A percentile compares a stretch with the other conserved stretches of the same genome.
phyloP scores from a whole-genome alignment of 2,329 filamentous ascomycete genomes.

The Geosmithia morbida region DNA sequence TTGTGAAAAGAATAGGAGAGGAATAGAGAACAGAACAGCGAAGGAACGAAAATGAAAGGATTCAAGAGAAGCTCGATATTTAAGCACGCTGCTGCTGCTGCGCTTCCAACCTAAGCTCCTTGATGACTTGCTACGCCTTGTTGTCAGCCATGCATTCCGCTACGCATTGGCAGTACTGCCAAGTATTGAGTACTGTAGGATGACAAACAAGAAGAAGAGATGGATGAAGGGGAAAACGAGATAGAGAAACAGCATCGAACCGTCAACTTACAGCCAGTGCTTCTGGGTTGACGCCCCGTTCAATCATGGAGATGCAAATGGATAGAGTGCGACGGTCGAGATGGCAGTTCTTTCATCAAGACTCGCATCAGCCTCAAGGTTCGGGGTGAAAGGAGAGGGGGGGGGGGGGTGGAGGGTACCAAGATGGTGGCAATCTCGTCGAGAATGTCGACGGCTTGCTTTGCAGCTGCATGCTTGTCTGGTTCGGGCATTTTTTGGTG shows the following conservation, averaged over 20 bases:
- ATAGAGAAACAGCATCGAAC: too few relatives aligned
- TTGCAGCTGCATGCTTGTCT: conserved; percentile 61
- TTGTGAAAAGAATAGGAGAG: not conserved
- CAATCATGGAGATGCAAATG: conserved; percentile 91
- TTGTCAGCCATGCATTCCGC: not conserved
- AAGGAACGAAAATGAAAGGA: not conserved
- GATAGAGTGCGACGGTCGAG: conserved; percentile 83
- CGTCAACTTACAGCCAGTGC: conserved; percentile 68
- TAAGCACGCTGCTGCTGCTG: not conserved
- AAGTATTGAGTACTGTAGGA: not conserved
- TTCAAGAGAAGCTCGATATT: not conserved
- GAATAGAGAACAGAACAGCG: not conserved
- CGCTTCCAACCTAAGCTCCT: conserved; percentile 42
- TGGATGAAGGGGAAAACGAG: too few relatives aligned
- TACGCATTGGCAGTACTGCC: too few relatives aligned
- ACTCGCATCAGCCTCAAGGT: too few relatives aligned
- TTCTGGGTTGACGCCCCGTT: conserved; percentile 94
- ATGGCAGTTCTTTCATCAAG: conserved; percentile 97
- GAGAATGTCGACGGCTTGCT: conserved; percentile 71
- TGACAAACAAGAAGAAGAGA: conserved; percentile 20
- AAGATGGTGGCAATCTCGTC: conserved; percentile 81
- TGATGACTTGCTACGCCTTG: conserved; percentile 36
- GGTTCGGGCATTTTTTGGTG: conserved; percentile 27
- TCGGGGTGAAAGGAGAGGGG: too few relatives aligned
- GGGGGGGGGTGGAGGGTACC: conserved; percentile 31